phyloP scores from a whole-genome alignment of 805 yeast species.

The Hanseniaspora lachancei region DNA sequence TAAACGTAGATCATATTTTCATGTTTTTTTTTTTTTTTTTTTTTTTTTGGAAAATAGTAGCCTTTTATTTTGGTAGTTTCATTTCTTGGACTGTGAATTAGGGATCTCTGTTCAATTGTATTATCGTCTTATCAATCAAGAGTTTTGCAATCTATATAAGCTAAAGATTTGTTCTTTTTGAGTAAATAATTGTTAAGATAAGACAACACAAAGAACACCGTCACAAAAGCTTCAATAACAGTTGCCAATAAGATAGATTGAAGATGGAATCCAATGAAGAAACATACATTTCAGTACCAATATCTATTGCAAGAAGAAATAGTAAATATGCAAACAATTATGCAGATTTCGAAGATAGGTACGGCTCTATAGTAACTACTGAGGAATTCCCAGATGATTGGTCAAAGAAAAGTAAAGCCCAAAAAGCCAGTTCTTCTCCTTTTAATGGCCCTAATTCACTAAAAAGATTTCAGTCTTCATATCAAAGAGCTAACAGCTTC shows the following conservation, averaged over 20 bases:
- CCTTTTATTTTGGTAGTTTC: too few relatives aligned
- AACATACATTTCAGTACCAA: slow-evolving; percentile 7
- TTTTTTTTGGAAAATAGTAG: too few relatives aligned
- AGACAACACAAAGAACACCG: too few relatives aligned
- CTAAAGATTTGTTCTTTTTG: too few relatives aligned
- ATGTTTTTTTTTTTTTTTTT: too few relatives aligned
- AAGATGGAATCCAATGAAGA: background rate
- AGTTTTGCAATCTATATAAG: too few relatives aligned
- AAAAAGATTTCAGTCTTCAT: slow-evolving; percentile 67
- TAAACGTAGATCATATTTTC: too few relatives aligned
- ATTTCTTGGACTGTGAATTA: too few relatives aligned
- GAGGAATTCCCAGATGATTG: background rate
- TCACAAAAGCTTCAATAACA: too few relatives aligned
- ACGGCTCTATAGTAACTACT: background rate
- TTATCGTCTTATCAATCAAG: too few relatives aligned
- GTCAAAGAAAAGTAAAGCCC: slow-evolving; percentile 10
- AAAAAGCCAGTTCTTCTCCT: slow-evolving; percentile 23
- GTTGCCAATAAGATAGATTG: background rate
- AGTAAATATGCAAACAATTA: background rate
- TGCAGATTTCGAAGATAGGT: background rate
- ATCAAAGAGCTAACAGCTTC: slow-evolving; percentile 65
- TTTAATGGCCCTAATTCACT: slow-evolving; percentile 56
- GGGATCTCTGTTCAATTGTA: too few relatives aligned
- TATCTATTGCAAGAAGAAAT: slow-evolving; percentile 9
- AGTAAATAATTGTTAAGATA: too few relatives aligned